Evolutionary conservation across 176 grass and related monocot species (phyloP).

Genomic region (Aegilops longissima): DNA sequence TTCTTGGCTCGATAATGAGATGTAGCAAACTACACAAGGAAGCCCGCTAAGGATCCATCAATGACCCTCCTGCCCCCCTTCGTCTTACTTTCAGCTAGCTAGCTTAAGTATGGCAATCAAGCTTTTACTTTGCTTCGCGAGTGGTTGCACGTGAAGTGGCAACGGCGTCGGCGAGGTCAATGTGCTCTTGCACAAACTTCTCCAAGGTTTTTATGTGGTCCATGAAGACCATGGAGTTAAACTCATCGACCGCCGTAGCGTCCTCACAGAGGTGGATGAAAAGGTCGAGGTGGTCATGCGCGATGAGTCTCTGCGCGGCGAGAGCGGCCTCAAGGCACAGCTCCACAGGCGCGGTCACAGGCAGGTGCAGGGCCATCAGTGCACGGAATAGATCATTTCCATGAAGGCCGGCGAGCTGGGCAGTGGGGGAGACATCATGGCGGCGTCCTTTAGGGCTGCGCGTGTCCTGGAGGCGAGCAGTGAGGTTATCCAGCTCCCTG

Average conservation of each 20-base stretch:
- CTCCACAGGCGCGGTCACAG: too few relatives aligned
- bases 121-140: background rate
- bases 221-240: background rate
- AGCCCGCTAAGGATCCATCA: background rate
- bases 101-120: background rate
- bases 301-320: background rate
- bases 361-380: too few relatives aligned
- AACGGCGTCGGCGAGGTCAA: background rate
- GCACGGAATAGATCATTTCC: too few relatives aligned
- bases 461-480: too few relatives aligned
- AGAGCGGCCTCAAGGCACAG: background rate
- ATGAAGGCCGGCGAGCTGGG: too few relatives aligned
- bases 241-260: background rate
- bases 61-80: too few relatives aligned
- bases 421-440: too few relatives aligned
- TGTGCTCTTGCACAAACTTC: background rate
- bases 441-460: too few relatives aligned
- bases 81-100: too few relatives aligned
- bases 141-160: background rate
- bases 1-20: background rate
- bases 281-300: background rate
- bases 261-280: background rate
- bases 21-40: background rate
- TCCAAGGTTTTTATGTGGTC: background rate
- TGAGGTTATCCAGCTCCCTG: background rate